A percentile compares a stretch with the other conserved stretches of the same genome.
Conservation (phyloP, 805 yeast species). For the Wickerhamiella kurtzmanii region DNA sequence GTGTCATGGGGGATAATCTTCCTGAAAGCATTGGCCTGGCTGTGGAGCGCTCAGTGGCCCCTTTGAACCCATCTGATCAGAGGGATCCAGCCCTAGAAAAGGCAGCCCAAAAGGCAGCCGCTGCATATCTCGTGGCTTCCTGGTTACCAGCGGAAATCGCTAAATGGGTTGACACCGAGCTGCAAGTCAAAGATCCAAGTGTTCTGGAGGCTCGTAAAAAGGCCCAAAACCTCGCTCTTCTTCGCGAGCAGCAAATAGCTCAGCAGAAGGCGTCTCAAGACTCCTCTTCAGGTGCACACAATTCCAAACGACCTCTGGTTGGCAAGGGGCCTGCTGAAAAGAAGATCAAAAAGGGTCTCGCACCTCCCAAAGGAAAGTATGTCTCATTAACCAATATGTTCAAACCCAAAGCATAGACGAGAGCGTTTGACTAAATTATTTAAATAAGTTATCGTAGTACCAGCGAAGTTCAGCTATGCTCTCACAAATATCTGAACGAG, state of each 20-base stretch:
- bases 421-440: too few relatives aligned
- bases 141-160: constrained; percentile 16
- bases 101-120: constrained; percentile 13
- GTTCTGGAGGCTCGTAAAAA: constrained; percentile 9
- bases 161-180: constrained; percentile 11
- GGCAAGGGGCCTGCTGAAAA: constrained; percentile 6
- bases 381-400: constrained; percentile 21
- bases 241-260: neutral
- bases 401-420: constrained; percentile 37
- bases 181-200: constrained; percentile 19
- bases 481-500: constrained; percentile 75
- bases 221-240: constrained; percentile 6
- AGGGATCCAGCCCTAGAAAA: constrained; percentile 12
- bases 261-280: constrained; percentile 8
- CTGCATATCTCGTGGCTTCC: constrained; percentile 17
- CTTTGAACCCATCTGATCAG: constrained; percentile 12
- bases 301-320: constrained; percentile 6
- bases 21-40: constrained; percentile 14
- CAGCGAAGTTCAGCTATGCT: constrained; percentile 73
- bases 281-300: constrained; percentile 10
- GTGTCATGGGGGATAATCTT: constrained; percentile 8
- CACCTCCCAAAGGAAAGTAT: neutral
- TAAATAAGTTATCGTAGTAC: constrained; percentile 52
- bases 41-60: constrained; percentile 10
- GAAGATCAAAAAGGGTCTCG: constrained; percentile 3